Base-by-base conservation (phyloP, 768 basidiomycete species). In the Tulasnella sp. region DNA sequence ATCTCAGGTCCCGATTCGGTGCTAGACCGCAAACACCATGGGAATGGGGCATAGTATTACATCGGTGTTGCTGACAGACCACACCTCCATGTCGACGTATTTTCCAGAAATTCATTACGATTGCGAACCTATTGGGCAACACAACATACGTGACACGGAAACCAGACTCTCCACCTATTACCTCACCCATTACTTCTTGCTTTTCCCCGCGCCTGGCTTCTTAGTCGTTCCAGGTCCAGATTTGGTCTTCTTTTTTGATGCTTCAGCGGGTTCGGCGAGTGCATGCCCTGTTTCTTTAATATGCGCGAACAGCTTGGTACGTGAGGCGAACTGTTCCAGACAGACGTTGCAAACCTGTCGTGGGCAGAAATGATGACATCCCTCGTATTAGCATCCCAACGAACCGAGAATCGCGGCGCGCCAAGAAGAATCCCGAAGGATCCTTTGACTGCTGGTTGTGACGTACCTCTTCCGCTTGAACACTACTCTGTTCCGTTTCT, bases 221-320 rank as follows among this genome's bases (percentile, higher is more conserved):
- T n/a, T 49, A 9, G 34, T 8, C 8, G 27, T 25, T 6, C 23
- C n/a, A n/a, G n/a, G 41, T 43, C 27, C 6, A 17, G 7, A 6
- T 9, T 17, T 17, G 41, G 23, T 19, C 48, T 27, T 25, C 23
- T 27, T 31, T 5, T 27, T 29, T 49, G 17, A 25, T 29, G 9
- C 9, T 7, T 25, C 12, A 5, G 8, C 55, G 2, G 48, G 52
- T 29, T 60, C 41, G 29, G 61, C 59, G 29, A 58, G 45, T 12
- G 86, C 85, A 68, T 92, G 88, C 2, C 83, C 85, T 9, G 78
- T 75, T 25, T 79, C 75, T 21, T 74, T 76, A 61, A 92, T 76
- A 65, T 92, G 88, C 27, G 68, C 69, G 63, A 92, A 92, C 11
- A 91, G 68, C 63, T 80, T 83, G 1, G 84, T 86, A 61, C 79